Evolutionary conservation across 768 basidiomycete species (phyloP), one percentile per base, ranked within the genome.

Genomic region (Holtermanniella nyarrowii): DNA sequence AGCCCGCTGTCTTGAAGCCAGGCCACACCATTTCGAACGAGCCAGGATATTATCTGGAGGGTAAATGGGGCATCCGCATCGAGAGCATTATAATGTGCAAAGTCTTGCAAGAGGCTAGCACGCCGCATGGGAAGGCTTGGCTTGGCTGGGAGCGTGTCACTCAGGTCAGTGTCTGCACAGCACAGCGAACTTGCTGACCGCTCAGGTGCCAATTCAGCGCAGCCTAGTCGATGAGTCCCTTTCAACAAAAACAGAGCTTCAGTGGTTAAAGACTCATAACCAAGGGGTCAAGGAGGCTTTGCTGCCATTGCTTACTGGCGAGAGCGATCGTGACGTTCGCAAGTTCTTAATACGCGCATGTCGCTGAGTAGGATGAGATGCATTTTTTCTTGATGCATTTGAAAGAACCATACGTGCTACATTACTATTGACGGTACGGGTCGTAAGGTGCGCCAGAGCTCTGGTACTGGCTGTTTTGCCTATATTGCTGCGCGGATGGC

Each of bases 1-100:
- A 77, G 62, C 76, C 76, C 39, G 77, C 82, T 25, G 78, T 86
- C 2, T 77, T 96, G 26, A 76, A 78, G 21, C 81, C 82, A n/a
- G 95, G 95, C 11, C 83, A 95, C 70, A 82, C 91, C 60, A 81
- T 91, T 52, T 89, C 89, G 44, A 91, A 95, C 62, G 90, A 96
- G 72, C 93, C 90, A 44, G 90, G 89, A 0, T 91, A 82, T 72
- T 93, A 91, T 69, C 77, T 80, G 25, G 82, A 82, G 47, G 82
- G 83, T 13, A 77, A 79, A 57, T 97, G 82, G 78, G 95, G 95
- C 3, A 83, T 99, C 70, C 80, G 95, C 4, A 88, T 90, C 44
- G 95, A 99, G 72, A 88, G 85, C 44, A 84, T 87, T 12, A 74
- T 91, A 24, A 74, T 78, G 31, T 88, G 95, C 40, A 78, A 80